Conservation (phyloP, 148 eudicot genomes). For the Tetragonia tetragonoides region DNA sequence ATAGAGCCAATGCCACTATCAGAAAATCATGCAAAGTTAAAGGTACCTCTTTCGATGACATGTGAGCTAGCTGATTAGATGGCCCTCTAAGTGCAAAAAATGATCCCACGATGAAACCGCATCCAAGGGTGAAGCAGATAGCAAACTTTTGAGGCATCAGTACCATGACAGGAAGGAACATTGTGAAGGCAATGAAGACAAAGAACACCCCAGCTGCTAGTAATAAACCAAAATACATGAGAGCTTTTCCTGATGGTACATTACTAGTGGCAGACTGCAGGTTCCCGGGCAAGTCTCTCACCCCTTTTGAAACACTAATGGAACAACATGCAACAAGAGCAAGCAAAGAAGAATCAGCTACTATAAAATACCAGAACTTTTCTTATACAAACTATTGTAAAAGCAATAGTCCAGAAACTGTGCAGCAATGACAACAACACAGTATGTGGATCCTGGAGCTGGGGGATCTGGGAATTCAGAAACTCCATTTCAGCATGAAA, state of each 20-base stretch:
- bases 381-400: not conserved
- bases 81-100: constrained; percentile 92
- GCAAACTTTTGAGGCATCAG: constrained; percentile 96
- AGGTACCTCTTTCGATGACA: constrained; percentile 85
- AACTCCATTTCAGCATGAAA: not conserved
- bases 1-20: not conserved
- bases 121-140: constrained; percentile 89
- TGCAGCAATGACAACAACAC: not conserved
- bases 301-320: constrained; percentile 90
- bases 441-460: not conserved
- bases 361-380: not conserved
- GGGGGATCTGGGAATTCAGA: not conserved
- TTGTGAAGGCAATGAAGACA: constrained; percentile 85
- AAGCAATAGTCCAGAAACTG: not conserved
- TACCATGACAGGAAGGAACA: constrained; percentile 96
- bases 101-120: constrained; percentile 83
- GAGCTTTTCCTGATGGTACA: constrained; percentile 91
- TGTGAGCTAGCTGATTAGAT: constrained; percentile 81
- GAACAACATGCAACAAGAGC: constrained; percentile 16
- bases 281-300: constrained; percentile 83
- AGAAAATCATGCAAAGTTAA: not conserved
- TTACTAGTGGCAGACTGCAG: constrained; percentile 85
- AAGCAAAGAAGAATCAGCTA: not conserved
- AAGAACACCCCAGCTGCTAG: constrained; percentile 93
- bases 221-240: constrained; percentile 87